phyloP scores from a whole-genome alignment of 148 eudicot genomes.

The Chenopodium suecicum region DNA sequence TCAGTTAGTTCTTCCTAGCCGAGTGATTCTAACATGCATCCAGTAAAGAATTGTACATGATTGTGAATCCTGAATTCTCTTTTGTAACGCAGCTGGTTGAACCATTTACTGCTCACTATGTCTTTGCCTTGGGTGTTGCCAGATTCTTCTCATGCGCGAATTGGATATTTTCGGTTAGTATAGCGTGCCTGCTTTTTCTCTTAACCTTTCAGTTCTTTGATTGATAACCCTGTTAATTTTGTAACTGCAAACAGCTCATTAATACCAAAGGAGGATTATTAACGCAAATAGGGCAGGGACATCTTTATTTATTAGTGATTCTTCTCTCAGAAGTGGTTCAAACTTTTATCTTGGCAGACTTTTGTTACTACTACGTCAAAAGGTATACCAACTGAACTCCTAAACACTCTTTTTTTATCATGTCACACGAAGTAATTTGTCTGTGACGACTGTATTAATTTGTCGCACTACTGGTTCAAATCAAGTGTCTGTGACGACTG shows the following conservation, averaged over 20 bases:
- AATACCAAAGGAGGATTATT: conserved; percentile 48
- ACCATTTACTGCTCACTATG: too few species aligned
- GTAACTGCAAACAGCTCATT: conserved; percentile 41
- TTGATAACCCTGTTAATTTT: neutral
- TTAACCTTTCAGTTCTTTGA: neutral
- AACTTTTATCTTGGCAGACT: conserved; percentile 76
- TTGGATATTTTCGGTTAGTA: too few species aligned
- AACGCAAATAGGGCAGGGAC: conserved; percentile 47
- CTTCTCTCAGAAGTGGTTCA: conserved; percentile 59
- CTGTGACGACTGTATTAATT: neutral
- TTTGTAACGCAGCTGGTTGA: too few species aligned
- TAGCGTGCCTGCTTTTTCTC: too few species aligned
- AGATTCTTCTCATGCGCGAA: too few species aligned
- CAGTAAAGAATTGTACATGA: too few species aligned
- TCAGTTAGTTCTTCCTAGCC: too few species aligned
- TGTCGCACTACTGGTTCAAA: neutral
- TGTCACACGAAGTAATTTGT: too few species aligned
- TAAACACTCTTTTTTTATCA: neutral
- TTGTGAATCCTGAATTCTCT: too few species aligned
- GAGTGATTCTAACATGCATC: too few species aligned
- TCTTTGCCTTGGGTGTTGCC: too few species aligned
- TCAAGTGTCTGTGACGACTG: neutral
- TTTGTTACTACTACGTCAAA: conserved; percentile 69
- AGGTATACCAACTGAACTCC: conserved; percentile 36
- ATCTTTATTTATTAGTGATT: conserved; percentile 49